phyloP scores from a whole-genome alignment of 805 yeast species.

The Nakazawaea holstii region DNA sequence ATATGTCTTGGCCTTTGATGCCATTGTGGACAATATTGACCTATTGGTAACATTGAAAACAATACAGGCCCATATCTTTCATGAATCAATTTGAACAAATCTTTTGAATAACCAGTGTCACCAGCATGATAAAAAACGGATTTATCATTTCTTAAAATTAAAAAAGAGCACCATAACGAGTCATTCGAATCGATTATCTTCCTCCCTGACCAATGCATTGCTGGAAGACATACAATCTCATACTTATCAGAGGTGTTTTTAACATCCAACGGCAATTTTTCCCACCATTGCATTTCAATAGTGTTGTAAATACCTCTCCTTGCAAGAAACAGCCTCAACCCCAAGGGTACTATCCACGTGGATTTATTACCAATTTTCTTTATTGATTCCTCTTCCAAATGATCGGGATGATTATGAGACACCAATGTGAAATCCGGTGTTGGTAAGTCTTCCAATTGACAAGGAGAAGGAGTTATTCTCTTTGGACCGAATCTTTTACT shows the following conservation, averaged over 20 bases:
- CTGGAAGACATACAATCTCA: constrained; percentile 85
- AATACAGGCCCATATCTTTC: constrained; percentile 56
- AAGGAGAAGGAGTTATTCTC: constrained; percentile 76
- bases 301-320: constrained; percentile 55
- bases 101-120: constrained; percentile 86
- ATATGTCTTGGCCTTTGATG: constrained; percentile 88
- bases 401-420: constrained; percentile 95
- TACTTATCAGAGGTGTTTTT: constrained; percentile 40
- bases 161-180: constrained; percentile 85
- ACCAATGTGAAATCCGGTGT: constrained; percentile 70
- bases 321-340: constrained; percentile 57
- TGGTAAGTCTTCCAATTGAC: constrained; percentile 57
- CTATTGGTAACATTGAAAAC: constrained; percentile 82
- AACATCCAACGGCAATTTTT: constrained; percentile 37
- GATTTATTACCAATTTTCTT: constrained; percentile 50
- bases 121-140: constrained; percentile 89
- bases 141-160: constrained; percentile 58
- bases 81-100: constrained; percentile 63
- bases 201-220: constrained; percentile 97
- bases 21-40: constrained; percentile 94
- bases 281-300: constrained; percentile 94
- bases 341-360: constrained; percentile 85
- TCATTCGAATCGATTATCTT: constrained; percentile 72
- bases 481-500: constrained; percentile 70
- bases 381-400: constrained; percentile 64